phyloP scores from a whole-genome alignment of 164 flowering plant species.

The Magnolia kwangsiensis region DNA sequence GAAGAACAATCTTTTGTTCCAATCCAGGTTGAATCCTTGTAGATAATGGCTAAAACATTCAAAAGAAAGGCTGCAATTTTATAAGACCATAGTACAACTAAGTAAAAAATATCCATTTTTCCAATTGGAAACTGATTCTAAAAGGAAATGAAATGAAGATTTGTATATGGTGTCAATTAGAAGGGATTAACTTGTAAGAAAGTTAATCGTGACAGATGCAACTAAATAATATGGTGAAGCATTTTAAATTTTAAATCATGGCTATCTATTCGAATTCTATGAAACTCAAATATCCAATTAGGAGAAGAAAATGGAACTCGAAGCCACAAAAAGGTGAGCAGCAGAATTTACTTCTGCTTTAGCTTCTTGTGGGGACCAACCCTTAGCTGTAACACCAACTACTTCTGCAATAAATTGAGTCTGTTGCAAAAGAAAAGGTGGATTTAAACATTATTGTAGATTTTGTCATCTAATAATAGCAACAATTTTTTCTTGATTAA shows the following conservation, averaged over 20 bases:
- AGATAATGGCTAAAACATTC: conserved; percentile 59
- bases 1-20: too few species aligned
- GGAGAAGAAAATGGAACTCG: too few species aligned
- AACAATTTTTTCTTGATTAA: neutral
- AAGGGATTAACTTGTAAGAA: too few species aligned
- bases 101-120: neutral
- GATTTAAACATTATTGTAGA: conserved; percentile 29
- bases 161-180: too few species aligned
- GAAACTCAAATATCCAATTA: too few species aligned
- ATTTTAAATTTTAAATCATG: too few species aligned
- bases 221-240: too few species aligned
- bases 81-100: conserved; percentile 4
- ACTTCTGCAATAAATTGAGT: conserved; percentile 99
- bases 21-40: conserved; percentile 95
- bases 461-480: neutral
- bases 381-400: conserved; percentile 97
- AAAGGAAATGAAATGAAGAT: neutral
- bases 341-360: conserved; percentile 91
- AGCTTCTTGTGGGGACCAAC: conserved; percentile 76
- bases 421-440: conserved; percentile 47
- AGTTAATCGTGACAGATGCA: too few species aligned
- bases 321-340: conserved; percentile 93
- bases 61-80: neutral
- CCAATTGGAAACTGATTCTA: neutral
- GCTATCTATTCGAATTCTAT: too few species aligned